A percentile compares a stretch with the other conserved stretches of the same genome.
Evolutionary conservation across 495 filamentous ascomycete species (phyloP).

Genomic region (Talaromyces wortmannii): DNA sequence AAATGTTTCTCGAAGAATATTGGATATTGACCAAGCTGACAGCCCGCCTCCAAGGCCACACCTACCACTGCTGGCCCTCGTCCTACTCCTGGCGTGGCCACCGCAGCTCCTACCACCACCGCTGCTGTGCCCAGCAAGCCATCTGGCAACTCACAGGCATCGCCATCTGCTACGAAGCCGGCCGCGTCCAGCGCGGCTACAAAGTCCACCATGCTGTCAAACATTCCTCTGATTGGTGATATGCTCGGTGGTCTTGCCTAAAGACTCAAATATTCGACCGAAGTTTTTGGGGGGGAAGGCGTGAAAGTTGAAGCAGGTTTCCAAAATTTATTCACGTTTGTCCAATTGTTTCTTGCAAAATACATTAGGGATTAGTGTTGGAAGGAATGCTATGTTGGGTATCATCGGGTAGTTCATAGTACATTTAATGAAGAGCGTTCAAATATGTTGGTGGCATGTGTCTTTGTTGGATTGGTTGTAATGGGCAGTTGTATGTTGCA

Average conservation of each 20-base stretch:
- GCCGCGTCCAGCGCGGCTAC: neutral
- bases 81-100: conserved; percentile 16
- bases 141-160: neutral
- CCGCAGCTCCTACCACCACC: conserved; percentile 15
- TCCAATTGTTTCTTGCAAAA: neutral
- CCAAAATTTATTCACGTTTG: neutral
- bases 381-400: neutral
- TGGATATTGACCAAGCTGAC: conserved; percentile 2
- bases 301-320: too few species aligned
- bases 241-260: conserved; percentile 11
- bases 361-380: neutral
- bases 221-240: conserved; percentile 24
- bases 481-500: neutral
- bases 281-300: too few species aligned
- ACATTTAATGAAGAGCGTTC: neutral
- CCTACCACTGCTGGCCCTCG: conserved; percentile 9
- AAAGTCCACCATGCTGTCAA: conserved; percentile 18
- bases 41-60: conserved; percentile 6
- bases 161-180: neutral
- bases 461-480: neutral
- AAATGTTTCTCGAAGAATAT: neutral
- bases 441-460: neutral
- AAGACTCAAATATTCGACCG: too few species aligned
- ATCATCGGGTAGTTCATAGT: neutral
- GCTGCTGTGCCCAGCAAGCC: neutral